Percentiles rank a stretch among this genome's conserved stretches.
Evolutionary conservation across 1,284 basidiomycete species (phyloP).

Genomic region (Pterulicium gracile): DNA sequence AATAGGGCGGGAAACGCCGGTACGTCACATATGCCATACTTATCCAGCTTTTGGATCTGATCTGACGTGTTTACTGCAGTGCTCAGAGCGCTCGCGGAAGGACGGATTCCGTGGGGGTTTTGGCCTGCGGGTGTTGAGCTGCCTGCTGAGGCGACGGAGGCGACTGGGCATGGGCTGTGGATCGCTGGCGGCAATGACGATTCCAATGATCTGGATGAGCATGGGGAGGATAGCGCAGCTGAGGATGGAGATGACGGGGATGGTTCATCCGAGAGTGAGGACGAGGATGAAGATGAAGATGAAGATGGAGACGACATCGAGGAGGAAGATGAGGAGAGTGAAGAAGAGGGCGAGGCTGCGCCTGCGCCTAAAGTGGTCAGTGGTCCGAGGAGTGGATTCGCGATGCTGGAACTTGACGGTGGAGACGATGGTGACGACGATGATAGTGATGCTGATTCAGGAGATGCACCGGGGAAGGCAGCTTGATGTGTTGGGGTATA

Average conservation of each 20-base stretch:
- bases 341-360: not conserved
- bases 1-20: slow-evolving; percentile 84
- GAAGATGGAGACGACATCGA: no score
- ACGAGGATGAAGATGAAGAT: not conserved
- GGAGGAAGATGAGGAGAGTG: not conserved
- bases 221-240: not conserved
- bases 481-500: no score
- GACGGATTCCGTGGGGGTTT: slow-evolving; percentile 75
- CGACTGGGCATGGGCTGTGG: not conserved
- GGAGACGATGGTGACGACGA: not conserved
- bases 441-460: not conserved
- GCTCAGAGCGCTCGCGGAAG: slow-evolving; percentile 70
- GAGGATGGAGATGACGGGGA: not conserved
- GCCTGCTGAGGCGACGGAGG: not conserved
- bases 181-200: not conserved
- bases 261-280: not conserved
- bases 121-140: slow-evolving; percentile 45
- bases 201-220: not conserved
- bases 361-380: not conserved
- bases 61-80: slow-evolving; percentile 31
- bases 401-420: not conserved
- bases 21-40: slow-evolving; percentile 31
- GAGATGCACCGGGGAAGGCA: no score
- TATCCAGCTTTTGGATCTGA: not conserved
- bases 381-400: not conserved